Base-by-base conservation (phyloP, 2,329 filamentous ascomycete species). In the Arachnopeziza araneosa region DNA sequence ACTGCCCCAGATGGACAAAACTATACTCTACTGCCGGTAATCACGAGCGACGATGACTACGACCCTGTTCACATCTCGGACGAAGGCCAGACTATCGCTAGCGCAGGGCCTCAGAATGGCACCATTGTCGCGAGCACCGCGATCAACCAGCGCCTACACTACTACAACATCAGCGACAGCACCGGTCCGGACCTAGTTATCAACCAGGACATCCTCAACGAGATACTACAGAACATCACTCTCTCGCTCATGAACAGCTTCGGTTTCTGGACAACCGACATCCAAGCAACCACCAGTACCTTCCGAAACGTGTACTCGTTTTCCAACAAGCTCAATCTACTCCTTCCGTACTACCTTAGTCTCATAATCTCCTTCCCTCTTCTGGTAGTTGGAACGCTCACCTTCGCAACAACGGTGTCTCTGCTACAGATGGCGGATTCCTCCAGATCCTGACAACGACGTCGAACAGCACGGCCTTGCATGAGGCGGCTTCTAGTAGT, bases 211-310 rank as follows among this genome's bases (percentile, higher is more conserved):
- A 44, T 51, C 2, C 54, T 62, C 22, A 62, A 62, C 19, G 44
- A 57, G n/a, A 24, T 54, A 19, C 54, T 62, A 9, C 22, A 50
- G 8, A 62, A 62, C 48, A 26, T 62, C 17, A 62, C 60, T 4
- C n/a, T 61, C 10, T 57, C 59, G 2, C 22, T 36, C 8, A 59
- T 59, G 10, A 24, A 24, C 14, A 24, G n/a, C 6, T 30, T 59
- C n/a, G 54, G 24, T 10, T 24, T 32, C 24, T 59, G 60, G 60
- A 55, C 56, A 9, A 60, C 50, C 8, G 36, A 22, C 1, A 48
- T 52, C 4, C 59, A 32, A 23, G 52, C 50, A 21, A 59, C 51
- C 19, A 24, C 19, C 22, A 23, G n/a, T 3, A 24, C 7, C 8
- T n/a, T 54, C 5, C 36, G 50, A 19, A 62, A 57, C 52, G 44